Base-by-base conservation (phyloP, 2,329 filamentous ascomycete species). In the Pseudogymnoascus destructans region DNA sequence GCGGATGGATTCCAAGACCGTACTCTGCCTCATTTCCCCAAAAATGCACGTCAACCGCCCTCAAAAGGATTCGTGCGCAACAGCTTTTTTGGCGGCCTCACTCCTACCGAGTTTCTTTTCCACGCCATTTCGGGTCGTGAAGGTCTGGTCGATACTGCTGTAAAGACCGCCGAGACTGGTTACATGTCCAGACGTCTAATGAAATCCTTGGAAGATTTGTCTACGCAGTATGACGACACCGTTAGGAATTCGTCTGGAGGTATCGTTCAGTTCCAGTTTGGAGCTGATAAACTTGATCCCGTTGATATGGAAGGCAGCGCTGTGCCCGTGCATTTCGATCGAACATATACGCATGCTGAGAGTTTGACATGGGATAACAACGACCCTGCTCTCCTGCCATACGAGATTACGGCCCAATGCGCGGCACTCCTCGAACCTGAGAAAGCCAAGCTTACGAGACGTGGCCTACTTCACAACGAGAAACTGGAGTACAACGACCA, bases 161-260 rank as follows among this genome's bases (percentile, higher is more conserved):
- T 97, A 74, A 98, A 98, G 76, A 98, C 93, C 57, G 93, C 93
- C 57, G 93, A 98, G 72, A 98, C 93, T 9, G 93, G 93, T 63
- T 98, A 98, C 74, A 98, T 98, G 93, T 97, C 92, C 62, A 85
- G 93, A 73, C 85, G 93, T 65, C 72, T 98, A 69, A 98, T 98
- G 92, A 98, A 98, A 73, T 95, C 89, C 2, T 74, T 98, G 55
- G 93, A 98, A 70, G 93, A 98, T 75, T 75, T 97, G 2, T 95
- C 91, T 0, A 89, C 88, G 0, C 84, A 90, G 66, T 98, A 98
- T 66, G 93, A 98, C 66, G 82, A 95, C 66, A 98, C 93, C 0
- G 92, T 98, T 0, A 83, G 93, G 59, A 97, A 92, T 25, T 96
- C 91, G 0, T 86, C 85, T 1, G 87, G 87, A 6, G 85, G 84